phyloP scores from a whole-genome alignment of 805 yeast genomes.

The Metschnikowia continentalis region DNA sequence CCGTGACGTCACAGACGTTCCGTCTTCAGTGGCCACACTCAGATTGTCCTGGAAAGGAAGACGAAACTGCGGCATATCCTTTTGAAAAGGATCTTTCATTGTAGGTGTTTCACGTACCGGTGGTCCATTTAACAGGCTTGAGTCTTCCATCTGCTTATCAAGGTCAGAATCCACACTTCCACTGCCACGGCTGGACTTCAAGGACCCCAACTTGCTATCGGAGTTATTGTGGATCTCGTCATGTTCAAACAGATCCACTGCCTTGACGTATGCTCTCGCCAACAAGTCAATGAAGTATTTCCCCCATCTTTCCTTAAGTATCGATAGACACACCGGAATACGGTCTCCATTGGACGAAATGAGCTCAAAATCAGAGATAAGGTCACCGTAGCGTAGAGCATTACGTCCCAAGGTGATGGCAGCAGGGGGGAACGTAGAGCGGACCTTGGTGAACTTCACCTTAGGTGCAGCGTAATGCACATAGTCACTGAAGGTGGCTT shows the following conservation, averaged over 20 bases:
- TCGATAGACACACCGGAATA: constrained; percentile 56
- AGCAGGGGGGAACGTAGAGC: constrained; percentile 70
- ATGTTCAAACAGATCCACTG: constrained; percentile 40
- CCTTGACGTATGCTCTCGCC: constrained; percentile 60
- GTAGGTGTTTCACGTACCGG: neutral
- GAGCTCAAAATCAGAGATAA: constrained; percentile 68
- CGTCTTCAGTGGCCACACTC: constrained; percentile 4
- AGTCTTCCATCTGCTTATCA: neutral
- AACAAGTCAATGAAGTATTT: constrained; percentile 58
- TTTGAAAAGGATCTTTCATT: constrained; percentile 25
- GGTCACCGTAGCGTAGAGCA: constrained; percentile 60
- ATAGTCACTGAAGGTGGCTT: constrained; percentile 58
- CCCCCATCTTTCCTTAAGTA: constrained; percentile 77
- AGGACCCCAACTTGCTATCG: constrained; percentile 5
- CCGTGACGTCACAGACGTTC: constrained; percentile 1
- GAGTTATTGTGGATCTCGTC: constrained; percentile 17
- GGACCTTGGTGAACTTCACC: constrained; percentile 57
- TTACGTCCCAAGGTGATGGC: constrained; percentile 76
- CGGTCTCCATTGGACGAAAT: constrained; percentile 66
- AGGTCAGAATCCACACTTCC: neutral
- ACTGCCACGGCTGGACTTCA: constrained; percentile 11
- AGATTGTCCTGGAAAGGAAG: constrained; percentile 60
- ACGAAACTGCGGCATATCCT: constrained; percentile 55
- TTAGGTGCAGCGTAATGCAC: constrained; percentile 75
- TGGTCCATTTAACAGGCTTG: neutral